Conservation (phyloP, 164 flowering plant genomes). For the Macadamia tetraphylla region DNA sequence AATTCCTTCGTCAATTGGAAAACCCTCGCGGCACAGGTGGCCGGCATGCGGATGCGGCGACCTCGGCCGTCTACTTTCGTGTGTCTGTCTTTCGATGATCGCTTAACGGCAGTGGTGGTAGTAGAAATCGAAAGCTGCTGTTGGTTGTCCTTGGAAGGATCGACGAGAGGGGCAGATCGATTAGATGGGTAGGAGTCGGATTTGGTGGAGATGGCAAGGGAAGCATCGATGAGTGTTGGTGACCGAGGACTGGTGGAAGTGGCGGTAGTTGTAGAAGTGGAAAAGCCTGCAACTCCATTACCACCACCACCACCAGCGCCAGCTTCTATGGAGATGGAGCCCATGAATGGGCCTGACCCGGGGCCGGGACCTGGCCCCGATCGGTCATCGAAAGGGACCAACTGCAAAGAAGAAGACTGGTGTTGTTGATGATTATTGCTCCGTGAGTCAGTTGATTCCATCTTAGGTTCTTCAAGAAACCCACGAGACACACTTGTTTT, state of each 20-base stretch:
- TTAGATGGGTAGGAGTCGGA: background rate
- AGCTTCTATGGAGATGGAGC: slow-evolving; percentile 37
- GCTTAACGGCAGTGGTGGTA: slow-evolving; percentile 20
- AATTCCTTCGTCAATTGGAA: slow-evolving; percentile 70
- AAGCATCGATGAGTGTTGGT: slow-evolving; percentile 41
- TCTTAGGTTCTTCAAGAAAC: background rate
- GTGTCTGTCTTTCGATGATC: slow-evolving; percentile 74
- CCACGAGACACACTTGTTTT: background rate
- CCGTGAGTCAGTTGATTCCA: slow-evolving; percentile 40
- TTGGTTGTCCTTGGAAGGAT: slow-evolving; percentile 22
- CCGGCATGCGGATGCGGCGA: slow-evolving; percentile 80
- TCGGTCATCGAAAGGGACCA: slow-evolving; percentile 26
- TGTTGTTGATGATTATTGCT: slow-evolving; percentile 17
- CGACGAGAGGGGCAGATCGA: background rate
- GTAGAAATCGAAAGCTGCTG: slow-evolving; percentile 14
- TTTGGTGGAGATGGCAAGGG: slow-evolving; percentile 53
- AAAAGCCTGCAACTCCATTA: background rate
- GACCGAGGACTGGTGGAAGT: slow-evolving; percentile 10
- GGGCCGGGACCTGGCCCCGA: slow-evolving; percentile 9
- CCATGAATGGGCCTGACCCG: slow-evolving; percentile 28
- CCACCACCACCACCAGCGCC: slow-evolving; percentile 10
- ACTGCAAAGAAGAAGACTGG: slow-evolving; percentile 18
- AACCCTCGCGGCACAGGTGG: slow-evolving; percentile 75
- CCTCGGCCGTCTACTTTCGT: slow-evolving; percentile 83
- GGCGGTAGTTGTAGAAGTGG: slow-evolving; percentile 17